Base-by-base conservation (phyloP, 345 rosid species). In the Hibiscus syriacus region DNA sequence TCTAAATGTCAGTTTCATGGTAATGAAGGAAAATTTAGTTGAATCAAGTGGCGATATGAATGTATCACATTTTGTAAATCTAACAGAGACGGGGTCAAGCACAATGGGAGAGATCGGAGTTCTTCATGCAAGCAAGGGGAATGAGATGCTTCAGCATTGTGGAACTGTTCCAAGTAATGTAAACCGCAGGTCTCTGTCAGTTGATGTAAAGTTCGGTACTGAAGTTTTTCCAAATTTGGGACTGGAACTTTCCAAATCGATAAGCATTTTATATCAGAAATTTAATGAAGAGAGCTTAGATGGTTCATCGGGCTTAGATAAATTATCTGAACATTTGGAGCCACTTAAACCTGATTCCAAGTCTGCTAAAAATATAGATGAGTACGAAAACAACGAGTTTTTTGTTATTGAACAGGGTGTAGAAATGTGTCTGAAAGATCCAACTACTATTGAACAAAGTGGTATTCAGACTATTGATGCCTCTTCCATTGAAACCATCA, bases 1-100 rank as follows among this genome's bases (percentile, higher is more conserved):
- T 53, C 79, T 92, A 64, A 90, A 84, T 70, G 81, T 92, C 73
- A 83, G 92, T 77, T 92, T 78, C 83, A 81, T 78, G 0, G 26
- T 80, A 58, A 67, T 73, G 50, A 70, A 49, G 49, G 77, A 72
- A 48, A 70, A 41, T 60, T 70, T 70, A 36, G 64, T 45, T 26
- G 84, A 72, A 68, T 52, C 86, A 17, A 74, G 76, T 49, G 71
- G 73, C 59, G 72, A 75, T 63, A 34, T 59, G 72, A 68, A 61
- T 60, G 72, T 69, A 30, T 68, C 77, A 48, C 73, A 80, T 76
- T 77, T 73, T 36, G 55, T 70, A 30, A 72, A 70, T 49, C 32
- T 77, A 29, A 38, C 78, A 27, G 61, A 71, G 64, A 43, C 71
- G 20, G 34, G 73, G 60, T 34, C 83, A 49, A 55, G 13, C 16